Base-by-base conservation (phyloP, 2,329 filamentous ascomycete genomes). In the Penicillium brasilianum region DNA sequence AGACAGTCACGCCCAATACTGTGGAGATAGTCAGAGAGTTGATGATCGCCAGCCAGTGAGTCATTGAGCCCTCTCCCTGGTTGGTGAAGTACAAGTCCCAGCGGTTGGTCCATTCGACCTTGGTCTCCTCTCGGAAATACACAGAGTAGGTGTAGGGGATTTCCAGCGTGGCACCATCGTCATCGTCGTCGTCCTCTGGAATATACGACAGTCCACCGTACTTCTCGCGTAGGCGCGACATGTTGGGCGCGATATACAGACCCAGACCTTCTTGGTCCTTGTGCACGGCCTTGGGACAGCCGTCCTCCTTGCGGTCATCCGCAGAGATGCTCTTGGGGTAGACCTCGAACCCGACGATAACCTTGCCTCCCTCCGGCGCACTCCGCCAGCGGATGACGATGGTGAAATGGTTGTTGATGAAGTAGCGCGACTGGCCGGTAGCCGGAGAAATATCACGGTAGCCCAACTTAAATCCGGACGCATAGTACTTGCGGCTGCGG, bases 51-150 rank as follows among this genome's bases (percentile, higher is more conserved):
- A 96, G 83, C 91, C 92, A 96, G 74, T 96, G 92, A 25, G 94
- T 91, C 72, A 87, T 88, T 28, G 87, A 88, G 49, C 90, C 90
- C 67, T 94, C 91, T 60, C 92, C 89, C 72, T 95, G 91, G 74
- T 94, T 93, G 61, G 90, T 90, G 78, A 96, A 96, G 76, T 96
- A 96, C 57, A 94, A 80, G 71, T 96, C 91, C 92, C 93, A 97
- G 57, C 92, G 86, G 68, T 89, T 91, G 59, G 84, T 82, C 93
- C 93, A 97, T 65, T 95, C 91, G 54, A 96, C 82, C 20, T 84
- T 86, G 44, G 89, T 85, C 63, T 96, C 91, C 74, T 96, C 90
- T 55, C 91, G 88, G 80, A 93, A 97, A 77, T 95, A 96, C 14
- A 96, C 90, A 3, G 92, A 94, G 78, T 96, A 97, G 0, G 91